Conservation (phyloP, 2,329 filamentous ascomycete species). For the Botryotinia narcissicola region DNA sequence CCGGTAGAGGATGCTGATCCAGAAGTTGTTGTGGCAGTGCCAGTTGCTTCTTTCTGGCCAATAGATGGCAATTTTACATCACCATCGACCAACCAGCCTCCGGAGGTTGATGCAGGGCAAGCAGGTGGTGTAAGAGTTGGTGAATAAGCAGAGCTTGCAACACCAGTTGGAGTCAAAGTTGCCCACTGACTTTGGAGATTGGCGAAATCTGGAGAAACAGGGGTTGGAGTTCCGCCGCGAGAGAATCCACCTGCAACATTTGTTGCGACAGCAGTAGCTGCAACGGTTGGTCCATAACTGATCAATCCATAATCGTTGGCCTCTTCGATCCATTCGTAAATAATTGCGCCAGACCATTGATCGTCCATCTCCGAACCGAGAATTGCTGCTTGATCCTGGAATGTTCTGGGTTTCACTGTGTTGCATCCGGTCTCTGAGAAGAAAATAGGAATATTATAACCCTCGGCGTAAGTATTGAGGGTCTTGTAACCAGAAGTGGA, state of each 20-base stretch:
- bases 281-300: conserved; percentile 64
- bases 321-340: conserved; percentile 91
- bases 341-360: conserved; percentile 71
- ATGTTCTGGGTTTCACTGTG: conserved; percentile 57
- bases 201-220: conserved; percentile 71
- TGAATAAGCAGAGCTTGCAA: conserved; percentile 64
- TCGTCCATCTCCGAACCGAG: conserved; percentile 70
- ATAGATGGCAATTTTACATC: conserved; percentile 67
- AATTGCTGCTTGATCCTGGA: conserved; percentile 72
- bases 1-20: conserved; percentile 39
- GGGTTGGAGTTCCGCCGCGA: conserved; percentile 69
- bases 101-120: conserved; percentile 68
- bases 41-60: conserved; percentile 42
- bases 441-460: conserved; percentile 82
- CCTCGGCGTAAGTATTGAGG: conserved; percentile 63
- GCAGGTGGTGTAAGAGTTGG: conserved; percentile 60
- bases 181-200: conserved; percentile 79
- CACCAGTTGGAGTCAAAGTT: conserved; percentile 65
- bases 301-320: conserved; percentile 79
- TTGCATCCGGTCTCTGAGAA: conserved; percentile 90
- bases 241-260: conserved; percentile 63
- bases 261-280: conserved; percentile 52
- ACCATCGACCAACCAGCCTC: conserved; percentile 71
- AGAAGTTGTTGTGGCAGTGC: conserved; percentile 35
- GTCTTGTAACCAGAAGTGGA: conserved; percentile 64